Conservation (phyloP, 2,329 filamentous ascomycete species). For the Nigrospora osmanthi region DNA sequence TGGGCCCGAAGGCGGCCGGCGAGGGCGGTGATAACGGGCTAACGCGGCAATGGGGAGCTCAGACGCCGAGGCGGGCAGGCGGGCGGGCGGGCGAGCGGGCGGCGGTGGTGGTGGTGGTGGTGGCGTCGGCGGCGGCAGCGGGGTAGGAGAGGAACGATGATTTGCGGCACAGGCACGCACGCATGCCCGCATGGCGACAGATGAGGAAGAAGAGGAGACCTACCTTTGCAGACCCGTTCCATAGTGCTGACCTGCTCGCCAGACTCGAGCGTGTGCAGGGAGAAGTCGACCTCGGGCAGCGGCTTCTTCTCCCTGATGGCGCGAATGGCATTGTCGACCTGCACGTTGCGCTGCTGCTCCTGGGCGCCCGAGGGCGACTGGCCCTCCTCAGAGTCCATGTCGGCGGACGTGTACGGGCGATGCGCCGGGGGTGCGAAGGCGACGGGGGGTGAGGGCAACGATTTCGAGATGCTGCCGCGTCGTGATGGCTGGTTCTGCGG, state of each 20-base stretch:
- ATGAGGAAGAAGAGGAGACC: constrained; percentile 7
- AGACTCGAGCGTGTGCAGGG: constrained; percentile 97
- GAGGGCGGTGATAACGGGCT: too few species aligned
- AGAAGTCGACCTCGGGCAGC: constrained; percentile 96
- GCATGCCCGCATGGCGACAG: background rate
- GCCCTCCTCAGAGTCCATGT: constrained; percentile 22
- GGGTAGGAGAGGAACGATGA: too few species aligned
- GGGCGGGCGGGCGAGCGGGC: too few species aligned
- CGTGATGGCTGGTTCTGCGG: too few species aligned
- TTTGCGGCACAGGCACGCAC: too few species aligned
- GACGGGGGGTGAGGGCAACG: too few species aligned
- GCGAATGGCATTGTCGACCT: constrained; percentile 84
- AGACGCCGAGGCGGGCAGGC: too few species aligned
- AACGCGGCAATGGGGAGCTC: too few species aligned
- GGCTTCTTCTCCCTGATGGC: constrained; percentile 94
- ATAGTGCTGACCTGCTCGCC: constrained; percentile 88
- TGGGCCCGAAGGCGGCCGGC: too few species aligned
- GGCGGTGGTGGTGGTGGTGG: too few species aligned
- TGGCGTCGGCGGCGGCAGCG: too few species aligned
- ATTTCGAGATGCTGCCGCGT: too few species aligned
- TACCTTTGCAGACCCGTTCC: constrained; percentile 98
- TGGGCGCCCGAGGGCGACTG: constrained; percentile 24
- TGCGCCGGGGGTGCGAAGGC: background rate
- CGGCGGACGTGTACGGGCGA: background rate
- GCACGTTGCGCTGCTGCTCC: constrained; percentile 44